These are phyloP conservation scores for Pseudogymnoascus sp. DNA, from an alignment of 2,329 filamentous ascomycete genomes.

Conservation along the genomic window DNA sequence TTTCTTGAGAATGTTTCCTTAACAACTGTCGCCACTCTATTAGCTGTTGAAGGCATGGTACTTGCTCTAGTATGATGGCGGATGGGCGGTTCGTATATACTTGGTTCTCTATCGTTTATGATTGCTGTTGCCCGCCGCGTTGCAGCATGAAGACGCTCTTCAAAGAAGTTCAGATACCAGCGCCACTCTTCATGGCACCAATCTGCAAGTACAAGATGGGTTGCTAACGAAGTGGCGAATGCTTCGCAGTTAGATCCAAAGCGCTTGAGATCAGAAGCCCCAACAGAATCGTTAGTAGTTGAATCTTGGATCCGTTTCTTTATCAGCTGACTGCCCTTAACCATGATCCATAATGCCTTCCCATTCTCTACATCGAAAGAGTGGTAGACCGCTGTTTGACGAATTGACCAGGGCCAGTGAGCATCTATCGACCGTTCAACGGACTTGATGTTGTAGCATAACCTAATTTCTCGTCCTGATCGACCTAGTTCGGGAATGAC, in stretches of 20 bases:
- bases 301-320: conserved; percentile 23
- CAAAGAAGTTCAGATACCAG: conserved; percentile 33
- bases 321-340: conserved; percentile 31
- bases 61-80: too few species aligned
- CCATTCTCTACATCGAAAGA: conserved; percentile 30
- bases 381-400: conserved; percentile 31
- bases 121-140: not conserved
- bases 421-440: conserved; percentile 22
- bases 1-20: too few species aligned
- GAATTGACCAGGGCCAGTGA: conserved; percentile 28
- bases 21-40: too few species aligned
- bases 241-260: conserved; percentile 10
- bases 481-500: conserved; percentile 25
- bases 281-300: conserved; percentile 6
- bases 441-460: conserved; percentile 34
- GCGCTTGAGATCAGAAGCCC: conserved; percentile 8
- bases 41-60: too few species aligned
- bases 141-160: conserved; percentile 23
- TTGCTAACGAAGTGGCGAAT: conserved; percentile 22
- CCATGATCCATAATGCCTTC: conserved; percentile 28
- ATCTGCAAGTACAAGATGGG: conserved; percentile 28
- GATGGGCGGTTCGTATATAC: too few species aligned
- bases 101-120: too few species aligned
- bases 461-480: conserved; percentile 29
- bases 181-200: conserved; percentile 36